Evolutionary conservation across 225 moss, liverwort and hornwort species (phyloP).

Genomic region (Physcomitrellopsis africana): DNA sequence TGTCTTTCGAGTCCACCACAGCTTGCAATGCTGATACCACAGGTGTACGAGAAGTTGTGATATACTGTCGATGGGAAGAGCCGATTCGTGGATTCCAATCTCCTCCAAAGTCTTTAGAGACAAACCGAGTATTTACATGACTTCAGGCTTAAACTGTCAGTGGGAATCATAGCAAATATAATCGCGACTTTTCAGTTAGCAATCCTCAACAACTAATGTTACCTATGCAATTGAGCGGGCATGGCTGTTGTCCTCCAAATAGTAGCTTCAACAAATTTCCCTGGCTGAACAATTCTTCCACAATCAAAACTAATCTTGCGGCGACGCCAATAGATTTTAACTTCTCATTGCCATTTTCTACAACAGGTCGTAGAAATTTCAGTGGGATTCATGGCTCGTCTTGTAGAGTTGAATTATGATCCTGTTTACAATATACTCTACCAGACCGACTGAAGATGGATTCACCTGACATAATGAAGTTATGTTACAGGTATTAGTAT

Average conservation of each 20-base stretch:
- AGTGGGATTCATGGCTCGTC: not conserved
- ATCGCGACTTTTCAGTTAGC: too few species aligned
- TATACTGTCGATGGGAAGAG: not conserved
- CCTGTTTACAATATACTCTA: not conserved
- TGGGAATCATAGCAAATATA: not conserved
- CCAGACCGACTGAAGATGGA: not conserved
- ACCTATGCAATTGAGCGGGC: not conserved
- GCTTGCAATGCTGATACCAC: not conserved
- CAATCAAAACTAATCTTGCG: not conserved
- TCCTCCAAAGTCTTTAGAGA: not conserved
- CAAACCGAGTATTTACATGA: not conserved
- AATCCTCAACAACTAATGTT: not conserved
- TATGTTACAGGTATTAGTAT: conserved; percentile 17
- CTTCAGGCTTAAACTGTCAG: not conserved
- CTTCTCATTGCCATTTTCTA: not conserved
- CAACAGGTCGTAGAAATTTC: not conserved
- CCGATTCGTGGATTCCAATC: not conserved
- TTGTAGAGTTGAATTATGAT: not conserved
- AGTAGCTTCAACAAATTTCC: not conserved
- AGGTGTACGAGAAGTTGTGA: not conserved
- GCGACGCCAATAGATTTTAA: not conserved
- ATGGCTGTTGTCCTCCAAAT: not conserved
- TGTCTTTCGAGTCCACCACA: not conserved
- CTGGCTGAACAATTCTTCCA: not conserved
- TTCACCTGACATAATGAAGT: not conserved